These are phyloP conservation scores for Fistulinella prunicolor DNA, from an alignment of 768 basidiomycete genomes.

Conservation along the genomic window DNA sequence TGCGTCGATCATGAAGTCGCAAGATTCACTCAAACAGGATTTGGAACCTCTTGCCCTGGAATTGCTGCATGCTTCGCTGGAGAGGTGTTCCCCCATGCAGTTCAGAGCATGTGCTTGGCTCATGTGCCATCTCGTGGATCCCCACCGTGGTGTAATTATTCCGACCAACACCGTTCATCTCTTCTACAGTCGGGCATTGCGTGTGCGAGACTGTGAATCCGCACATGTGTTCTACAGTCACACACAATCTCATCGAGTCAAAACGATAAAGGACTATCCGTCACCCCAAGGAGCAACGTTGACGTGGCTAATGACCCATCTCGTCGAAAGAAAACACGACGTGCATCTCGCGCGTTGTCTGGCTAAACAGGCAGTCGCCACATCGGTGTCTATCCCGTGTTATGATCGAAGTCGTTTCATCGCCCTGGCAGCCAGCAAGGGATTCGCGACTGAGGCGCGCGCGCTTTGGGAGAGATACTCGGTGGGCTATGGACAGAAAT, in stretches of 20 bases:
- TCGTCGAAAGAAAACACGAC: conserved; percentile 37
- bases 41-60: conserved; percentile 40
- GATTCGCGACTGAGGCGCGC: conserved; percentile 48
- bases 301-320: conserved; percentile 52
- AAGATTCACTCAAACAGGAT: conserved; percentile 19
- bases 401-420: conserved; percentile 51
- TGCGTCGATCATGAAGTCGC: conserved; percentile 24
- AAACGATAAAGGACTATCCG: conserved; percentile 41
- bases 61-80: conserved; percentile 41
- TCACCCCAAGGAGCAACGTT: conserved; percentile 46
- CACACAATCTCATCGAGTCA: conserved; percentile 36
- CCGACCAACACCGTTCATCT: conserved; percentile 44
- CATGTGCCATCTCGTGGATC: conserved; percentile 38
- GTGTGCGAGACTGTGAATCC: conserved; percentile 27
- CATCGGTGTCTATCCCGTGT: conserved; percentile 40
- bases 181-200: conserved; percentile 43
- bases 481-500: conserved; percentile 36
- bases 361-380: conserved; percentile 46
- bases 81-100: conserved; percentile 34
- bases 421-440: conserved; percentile 40
- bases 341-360: conserved; percentile 48
- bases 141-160: conserved; percentile 31
- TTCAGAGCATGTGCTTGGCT: conserved; percentile 41
- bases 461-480: conserved; percentile 58
- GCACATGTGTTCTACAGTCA: conserved; percentile 48